Base-by-base conservation (phyloP, 2,329 filamentous ascomycete species). In the Colletotrichum camelliae region DNA sequence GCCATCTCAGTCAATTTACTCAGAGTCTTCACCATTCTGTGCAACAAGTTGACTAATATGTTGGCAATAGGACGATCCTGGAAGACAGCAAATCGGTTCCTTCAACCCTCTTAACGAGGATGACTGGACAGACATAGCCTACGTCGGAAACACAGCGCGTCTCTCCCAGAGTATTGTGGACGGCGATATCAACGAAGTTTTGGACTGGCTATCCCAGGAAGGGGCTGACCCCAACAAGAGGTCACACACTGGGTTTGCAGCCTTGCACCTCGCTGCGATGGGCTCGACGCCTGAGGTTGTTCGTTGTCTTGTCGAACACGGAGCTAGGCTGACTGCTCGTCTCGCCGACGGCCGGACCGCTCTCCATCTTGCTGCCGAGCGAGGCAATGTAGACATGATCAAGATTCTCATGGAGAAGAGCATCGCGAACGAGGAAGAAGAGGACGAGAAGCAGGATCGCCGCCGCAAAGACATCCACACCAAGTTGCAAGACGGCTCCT, bases 41-140 rank as follows among this genome's bases (percentile, higher is more conserved):
- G 13, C 21, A 24, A 52, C 10, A 52, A 52, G 13, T 52, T 21
- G 43, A 52, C 43, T 52, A 7, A 52, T 5, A 52, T 21, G 5
- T 21, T n/a, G 43, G 43, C 43, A 52, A 21, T 52, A 52, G 43
- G 95, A 98, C 79, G 91, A 98, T 79, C 94, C 95, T 2, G 95
- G 95, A 21, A 89, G 95, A 71, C 95, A 97, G 81, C 86, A 90
- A 82, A 91, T 91, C 66, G 90, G 90, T 31, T 91, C 89, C 12
- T 97, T 97, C 85, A 94, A 97, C 79, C 95, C 95, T 0, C 88
- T 96, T 48, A 96, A 94, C 0, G 92, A 95, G 57, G 89, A 95
- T 67, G 95, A 97, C 81, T 97, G 95, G 94, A 97, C 95, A 1
- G 94, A 96, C 78, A 97, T 97, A 95, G 95, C 95, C 1, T 98